Base-by-base conservation (phyloP, 352 stramenopile species). In the Phytophthora kernoviae region DNA sequence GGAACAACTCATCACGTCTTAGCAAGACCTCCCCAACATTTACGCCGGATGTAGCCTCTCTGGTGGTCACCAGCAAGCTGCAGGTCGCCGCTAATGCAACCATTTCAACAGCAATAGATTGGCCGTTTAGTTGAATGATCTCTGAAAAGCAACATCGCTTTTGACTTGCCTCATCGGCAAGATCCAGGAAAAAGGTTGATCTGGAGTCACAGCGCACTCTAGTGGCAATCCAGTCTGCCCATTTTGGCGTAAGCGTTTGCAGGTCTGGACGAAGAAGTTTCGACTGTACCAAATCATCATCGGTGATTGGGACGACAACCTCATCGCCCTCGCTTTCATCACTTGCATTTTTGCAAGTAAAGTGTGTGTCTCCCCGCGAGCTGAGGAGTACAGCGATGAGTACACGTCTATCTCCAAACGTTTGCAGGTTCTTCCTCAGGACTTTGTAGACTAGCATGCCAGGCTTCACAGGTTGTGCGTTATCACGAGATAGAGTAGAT, bases 381-480 rank as follows among this genome's bases (percentile, higher is more conserved):
- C 70, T 77, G 9, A 88, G 57, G 7, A 84, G 32, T 6, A 84
- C 59, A 1, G 70, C 58, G 32, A 84, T 12, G 20, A 67, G 46
- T 8, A 73, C 50, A 27, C 45, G 46, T 24, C 7, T 24, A 0
- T 20, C 45, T 9, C 46, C 39, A 11, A 83, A 51, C n/a, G 10
- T 54, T 26, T 52, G 68, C 20, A 70, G 41, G 26, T 84, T 65
- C 34, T 73, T 84, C 55, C 61, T 77, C n/a, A 88, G 39, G 7
- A 73, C 37, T 59, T 85, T 87, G 36, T 81, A 84, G 18, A 75
- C 58, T 4, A 68, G 2, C 14, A 53, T 18, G 44, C 54, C 43
- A 1, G 46, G 15, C 17, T 54, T 63, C 15, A 7, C 21, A 5
- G 17, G 18, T 39, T 48, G 39, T 1, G 26, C 53, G n/a, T 24